These are phyloP conservation scores for Elymus sibiricus DNA, from an alignment of 176 grass and related monocot genomes.

Conservation along the genomic window DNA sequence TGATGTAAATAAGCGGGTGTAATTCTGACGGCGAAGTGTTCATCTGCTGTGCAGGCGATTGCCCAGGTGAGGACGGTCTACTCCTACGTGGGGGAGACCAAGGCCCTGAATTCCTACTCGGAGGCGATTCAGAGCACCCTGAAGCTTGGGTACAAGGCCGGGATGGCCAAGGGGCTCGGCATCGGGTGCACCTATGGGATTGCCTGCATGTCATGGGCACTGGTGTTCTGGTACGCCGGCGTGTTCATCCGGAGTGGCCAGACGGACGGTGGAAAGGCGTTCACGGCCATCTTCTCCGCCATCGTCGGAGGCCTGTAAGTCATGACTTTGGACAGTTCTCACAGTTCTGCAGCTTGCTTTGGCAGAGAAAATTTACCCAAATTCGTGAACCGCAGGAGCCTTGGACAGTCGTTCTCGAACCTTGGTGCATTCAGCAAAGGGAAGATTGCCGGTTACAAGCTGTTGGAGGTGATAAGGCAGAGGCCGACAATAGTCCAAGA, in stretches of 20 bases:
- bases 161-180: conserved; percentile 86
- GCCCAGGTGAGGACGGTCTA: conserved; percentile 82
- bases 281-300: conserved; percentile 86
- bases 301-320: conserved; percentile 88
- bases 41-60: conserved; percentile 47
- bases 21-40: conserved; percentile 35
- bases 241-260: conserved; percentile 75
- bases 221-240: conserved; percentile 90
- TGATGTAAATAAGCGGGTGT: neutral
- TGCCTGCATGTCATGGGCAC: conserved; percentile 90
- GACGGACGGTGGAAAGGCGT: conserved; percentile 83
- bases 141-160: conserved; percentile 87
- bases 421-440: conserved; percentile 96
- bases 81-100: conserved; percentile 79
- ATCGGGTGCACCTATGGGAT: conserved; percentile 89
- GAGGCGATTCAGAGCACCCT: conserved; percentile 68
- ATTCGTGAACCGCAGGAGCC: conserved; percentile 47
- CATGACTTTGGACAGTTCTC: neutral
- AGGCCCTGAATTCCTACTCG: conserved; percentile 73
- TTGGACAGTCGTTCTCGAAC: conserved; percentile 87
- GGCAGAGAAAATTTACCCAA: neutral
- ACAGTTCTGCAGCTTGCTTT: neutral
- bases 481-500: conserved; percentile 76
- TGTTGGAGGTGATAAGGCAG: conserved; percentile 84
- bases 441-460: conserved; percentile 79